Evolutionary conservation across 2,329 filamentous ascomycete genomes (phyloP).

Genomic region (Claviceps arundinis): DNA sequence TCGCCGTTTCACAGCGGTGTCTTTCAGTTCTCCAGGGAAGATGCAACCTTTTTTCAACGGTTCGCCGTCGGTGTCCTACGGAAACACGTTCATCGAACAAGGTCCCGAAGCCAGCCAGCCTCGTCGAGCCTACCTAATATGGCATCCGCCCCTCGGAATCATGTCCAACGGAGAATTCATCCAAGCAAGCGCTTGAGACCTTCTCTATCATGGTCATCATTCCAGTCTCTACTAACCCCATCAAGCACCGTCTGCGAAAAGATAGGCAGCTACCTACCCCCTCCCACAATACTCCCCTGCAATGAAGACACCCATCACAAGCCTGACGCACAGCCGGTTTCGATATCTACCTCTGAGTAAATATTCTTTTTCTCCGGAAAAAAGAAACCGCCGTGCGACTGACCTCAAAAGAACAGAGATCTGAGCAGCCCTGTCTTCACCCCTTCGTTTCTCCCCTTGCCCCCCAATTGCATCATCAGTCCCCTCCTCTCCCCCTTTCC

Average conservation of each 20-base stretch:
- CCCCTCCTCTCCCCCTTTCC: not conserved
- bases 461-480: not conserved
- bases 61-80: not conserved
- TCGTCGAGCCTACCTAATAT: not conserved
- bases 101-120: not conserved
- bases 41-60: not conserved
- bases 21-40: not conserved
- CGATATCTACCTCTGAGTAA: not conserved
- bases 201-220: not conserved
- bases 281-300: not conserved
- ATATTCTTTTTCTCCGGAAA: not conserved
- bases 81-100: not conserved
- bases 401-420: conserved; percentile 34
- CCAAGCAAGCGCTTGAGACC: conserved; percentile 2
- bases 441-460: not conserved
- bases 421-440: conserved; percentile 24
- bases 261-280: not conserved
- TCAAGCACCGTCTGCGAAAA: not conserved
- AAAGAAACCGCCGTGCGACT: conserved; percentile 2
- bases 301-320: conserved; percentile 4
- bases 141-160: not conserved
- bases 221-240: not conserved
- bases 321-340: conserved; percentile 1
- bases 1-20: not conserved
- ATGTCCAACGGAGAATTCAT: not conserved